Evolutionary conservation across 805 yeast species (phyloP).

Genomic region (Pichia ethanolica): DNA sequence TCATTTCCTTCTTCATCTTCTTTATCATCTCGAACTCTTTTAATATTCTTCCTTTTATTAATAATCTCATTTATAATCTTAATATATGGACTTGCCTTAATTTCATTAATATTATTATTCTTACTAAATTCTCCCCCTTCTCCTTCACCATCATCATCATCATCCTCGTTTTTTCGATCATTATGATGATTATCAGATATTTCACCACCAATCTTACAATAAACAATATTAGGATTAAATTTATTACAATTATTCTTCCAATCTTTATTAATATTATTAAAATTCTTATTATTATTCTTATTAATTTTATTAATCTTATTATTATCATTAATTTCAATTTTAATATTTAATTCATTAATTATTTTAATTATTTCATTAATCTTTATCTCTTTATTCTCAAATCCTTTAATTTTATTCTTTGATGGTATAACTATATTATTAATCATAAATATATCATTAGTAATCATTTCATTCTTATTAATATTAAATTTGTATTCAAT

Average conservation of each 20-base stretch:
- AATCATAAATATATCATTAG: slow-evolving; percentile 13
- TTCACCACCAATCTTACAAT: neutral
- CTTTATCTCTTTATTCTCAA: neutral
- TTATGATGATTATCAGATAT: too few species aligned
- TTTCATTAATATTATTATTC: neutral
- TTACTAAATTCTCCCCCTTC: neutral
- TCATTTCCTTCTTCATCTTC: slow-evolving; percentile 10
- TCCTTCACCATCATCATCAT: neutral
- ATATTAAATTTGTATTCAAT: slow-evolving; percentile 14
- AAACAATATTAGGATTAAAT: slow-evolving; percentile 1
- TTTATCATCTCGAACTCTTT: slow-evolving; percentile 2
- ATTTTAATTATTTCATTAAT: neutral
- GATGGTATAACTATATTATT: slow-evolving; percentile 7
- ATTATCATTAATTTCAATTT: neutral
- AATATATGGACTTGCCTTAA: neutral
- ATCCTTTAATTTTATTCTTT: neutral
- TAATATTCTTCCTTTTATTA: slow-evolving; percentile 10
- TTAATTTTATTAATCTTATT: too few species aligned
- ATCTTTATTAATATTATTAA: too few species aligned
- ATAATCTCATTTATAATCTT: neutral
- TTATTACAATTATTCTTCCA: neutral
- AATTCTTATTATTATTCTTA: too few species aligned
- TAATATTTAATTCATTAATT: neutral
- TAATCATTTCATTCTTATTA: slow-evolving; percentile 24
- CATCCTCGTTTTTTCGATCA: neutral